Evolutionary conservation across 257 asterid genomes (phyloP).

Genomic region (Cynanchum wilfordii): DNA sequence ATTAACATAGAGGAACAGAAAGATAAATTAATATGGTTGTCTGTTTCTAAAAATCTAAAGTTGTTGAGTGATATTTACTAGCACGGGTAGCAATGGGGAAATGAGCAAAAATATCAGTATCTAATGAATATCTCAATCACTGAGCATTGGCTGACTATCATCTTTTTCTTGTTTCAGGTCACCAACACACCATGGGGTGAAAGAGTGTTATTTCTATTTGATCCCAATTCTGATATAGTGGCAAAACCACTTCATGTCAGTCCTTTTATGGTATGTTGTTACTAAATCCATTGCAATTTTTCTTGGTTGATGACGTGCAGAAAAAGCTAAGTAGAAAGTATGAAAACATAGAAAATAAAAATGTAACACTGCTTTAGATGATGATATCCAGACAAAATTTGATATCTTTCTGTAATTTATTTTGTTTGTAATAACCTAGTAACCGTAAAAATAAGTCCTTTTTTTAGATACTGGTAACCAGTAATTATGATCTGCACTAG

Average conservation of each 20-base stretch:
- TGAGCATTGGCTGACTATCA: conserved; percentile 13
- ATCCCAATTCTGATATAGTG: conserved; percentile 75
- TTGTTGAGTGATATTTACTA: neutral
- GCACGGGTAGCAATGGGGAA: neutral
- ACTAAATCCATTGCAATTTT: conserved; percentile 6
- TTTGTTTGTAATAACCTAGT: neutral
- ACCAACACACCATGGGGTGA: conserved; percentile 99
- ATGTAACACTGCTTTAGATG: neutral
- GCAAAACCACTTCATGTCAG: conserved; percentile 98
- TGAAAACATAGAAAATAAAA: neutral
- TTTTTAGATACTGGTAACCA: neutral
- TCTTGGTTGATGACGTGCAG: neutral
- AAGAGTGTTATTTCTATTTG: conserved; percentile 72
- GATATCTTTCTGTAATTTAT: neutral
- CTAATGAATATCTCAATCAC: neutral
- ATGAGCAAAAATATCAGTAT: neutral
- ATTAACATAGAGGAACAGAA: neutral
- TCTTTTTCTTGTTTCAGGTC: conserved; percentile 49
- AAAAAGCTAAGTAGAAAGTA: neutral
- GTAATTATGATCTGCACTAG: neutral
- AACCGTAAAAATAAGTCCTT: neutral
- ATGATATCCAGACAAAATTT: neutral
- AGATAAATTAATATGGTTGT: neutral
- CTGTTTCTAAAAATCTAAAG: neutral
- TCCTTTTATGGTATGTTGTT: conserved; percentile 78